phyloP scores from a whole-genome alignment of 2,329 filamentous ascomycete genomes.

The Tolypocladium ovalisporum region DNA sequence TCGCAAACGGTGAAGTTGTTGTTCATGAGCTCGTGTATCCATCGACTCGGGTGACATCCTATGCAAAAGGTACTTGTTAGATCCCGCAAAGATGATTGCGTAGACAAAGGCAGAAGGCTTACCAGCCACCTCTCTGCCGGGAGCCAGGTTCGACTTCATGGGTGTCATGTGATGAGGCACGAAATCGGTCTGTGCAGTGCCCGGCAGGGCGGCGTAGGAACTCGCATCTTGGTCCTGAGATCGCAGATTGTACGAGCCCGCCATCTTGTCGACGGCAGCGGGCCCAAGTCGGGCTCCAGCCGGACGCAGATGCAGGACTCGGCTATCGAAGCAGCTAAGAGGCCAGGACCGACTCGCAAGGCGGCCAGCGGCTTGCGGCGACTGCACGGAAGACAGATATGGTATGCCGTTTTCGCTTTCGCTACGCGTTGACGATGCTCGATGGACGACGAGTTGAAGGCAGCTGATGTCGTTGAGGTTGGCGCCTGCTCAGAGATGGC shows the following conservation, averaged over 20 bases:
- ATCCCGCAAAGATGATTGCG: not conserved
- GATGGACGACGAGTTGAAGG: not conserved
- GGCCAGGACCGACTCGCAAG: not conserved
- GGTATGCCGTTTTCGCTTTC: not conserved
- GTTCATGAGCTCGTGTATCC: slow-evolving; percentile 28
- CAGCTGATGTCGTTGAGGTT: not conserved
- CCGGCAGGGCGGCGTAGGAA: slow-evolving; percentile 21
- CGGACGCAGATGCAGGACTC: not conserved
- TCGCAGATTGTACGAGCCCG: slow-evolving; percentile 14
- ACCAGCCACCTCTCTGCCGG: slow-evolving; percentile 15
- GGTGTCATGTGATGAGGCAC: slow-evolving; percentile 19
- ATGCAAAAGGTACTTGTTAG: not conserved
- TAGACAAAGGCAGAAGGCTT: slow-evolving; percentile 3
- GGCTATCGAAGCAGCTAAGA: not conserved
- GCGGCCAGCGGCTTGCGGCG: not conserved
- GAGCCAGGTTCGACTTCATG: slow-evolving; percentile 18
- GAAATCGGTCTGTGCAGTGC: slow-evolving; percentile 15
- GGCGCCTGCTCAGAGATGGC: not conserved
- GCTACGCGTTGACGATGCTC: not conserved
- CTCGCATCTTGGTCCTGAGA: slow-evolving; percentile 15
- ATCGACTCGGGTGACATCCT: slow-evolving; percentile 29
- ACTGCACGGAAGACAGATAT: not conserved
- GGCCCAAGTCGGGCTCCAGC: not conserved
- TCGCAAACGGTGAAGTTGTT: slow-evolving; percentile 25
- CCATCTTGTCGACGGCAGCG: slow-evolving; percentile 12